phyloP scores from a whole-genome alignment of 306 rosid species.

The Sechiopsis laciniata region DNA sequence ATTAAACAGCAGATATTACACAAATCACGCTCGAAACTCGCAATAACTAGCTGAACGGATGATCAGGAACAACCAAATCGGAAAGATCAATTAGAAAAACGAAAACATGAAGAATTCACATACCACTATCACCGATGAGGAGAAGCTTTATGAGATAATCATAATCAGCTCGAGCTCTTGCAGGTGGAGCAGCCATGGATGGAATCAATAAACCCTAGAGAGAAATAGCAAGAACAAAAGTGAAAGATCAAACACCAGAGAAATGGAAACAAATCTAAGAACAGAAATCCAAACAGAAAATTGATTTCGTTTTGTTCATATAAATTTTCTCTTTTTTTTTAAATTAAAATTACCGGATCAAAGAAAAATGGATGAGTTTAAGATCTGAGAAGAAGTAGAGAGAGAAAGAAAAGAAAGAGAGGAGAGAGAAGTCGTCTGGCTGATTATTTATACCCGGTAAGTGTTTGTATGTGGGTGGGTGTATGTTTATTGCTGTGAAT shows the following conservation, averaged over 20 bases:
- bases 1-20: neutral
- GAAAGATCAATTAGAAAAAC: neutral
- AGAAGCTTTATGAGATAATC: slow-evolving; percentile 24
- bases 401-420: neutral
- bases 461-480: neutral
- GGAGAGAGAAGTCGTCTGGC: slow-evolving; percentile 18
- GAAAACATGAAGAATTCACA: slow-evolving; percentile 6
- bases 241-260: neutral
- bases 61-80: slow-evolving; percentile 3
- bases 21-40: neutral
- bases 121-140: slow-evolving; percentile 26
- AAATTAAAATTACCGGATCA: slow-evolving; percentile 22
- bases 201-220: slow-evolving; percentile 26
- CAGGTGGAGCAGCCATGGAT: slow-evolving; percentile 39
- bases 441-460: slow-evolving; percentile 25
- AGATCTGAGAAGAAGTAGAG: neutral
- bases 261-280: slow-evolving; percentile 8
- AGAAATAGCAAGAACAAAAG: slow-evolving; percentile 17
- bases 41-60: neutral
- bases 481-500: neutral
- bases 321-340: neutral
- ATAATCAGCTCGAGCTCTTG: slow-evolving; percentile 26
- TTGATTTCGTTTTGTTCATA: neutral
- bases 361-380: slow-evolving; percentile 13
- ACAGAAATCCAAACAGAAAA: neutral